Evolutionary conservation across 2,329 filamentous ascomycete species (phyloP), one percentile per base, ranked within the genome.

Genomic region (Sclerotinia nivalis): DNA sequence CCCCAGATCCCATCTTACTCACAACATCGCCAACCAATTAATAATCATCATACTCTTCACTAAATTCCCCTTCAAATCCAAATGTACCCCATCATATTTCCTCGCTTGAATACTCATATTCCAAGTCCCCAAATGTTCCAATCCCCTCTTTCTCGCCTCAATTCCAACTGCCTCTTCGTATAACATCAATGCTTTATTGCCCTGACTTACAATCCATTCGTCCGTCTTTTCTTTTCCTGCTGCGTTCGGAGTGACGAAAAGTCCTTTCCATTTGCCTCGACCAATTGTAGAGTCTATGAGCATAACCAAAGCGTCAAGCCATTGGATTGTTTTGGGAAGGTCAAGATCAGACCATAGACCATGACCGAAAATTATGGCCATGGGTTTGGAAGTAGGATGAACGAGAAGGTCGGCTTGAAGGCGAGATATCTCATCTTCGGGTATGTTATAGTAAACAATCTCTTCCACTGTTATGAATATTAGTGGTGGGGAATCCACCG

Each of bases 21-120:
- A 68, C 47, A 68, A 68, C 66, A 68, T 62, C 43, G 55, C 55
- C 72, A 84, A 73, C 83, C 82, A 84, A 71, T 84, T 84, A 71
- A 84, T 70, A 50, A 83, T 80, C 79, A 83, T 83, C 82, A 84
- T 84, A 7, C 82, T 82, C 75, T 84, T 84, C 61, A 84, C 74
- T 71, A 84, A 72, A 75, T 84, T 84, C 1, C 82, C 83, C 68
- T 77, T 80, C 77, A 84, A 77, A 74, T 84, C 82, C 69, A 84
- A 76, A 76, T 84, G 82, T 61, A 84, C 82, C 4, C 82, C 82
- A 76, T 84, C 83, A 73, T 82, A 84, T 71, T 82, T 80, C 34
- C 78, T 81, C n/a, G 79, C 79, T 73, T 84, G 83, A 68, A 84
- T 81, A 71, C 81, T 83, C 82, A 84, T 84, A 72, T 84, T 84